These are phyloP conservation scores for Chlamydomonas sp. DNA, from an alignment of 139 green algal species.

Conservation along the genomic window DNA sequence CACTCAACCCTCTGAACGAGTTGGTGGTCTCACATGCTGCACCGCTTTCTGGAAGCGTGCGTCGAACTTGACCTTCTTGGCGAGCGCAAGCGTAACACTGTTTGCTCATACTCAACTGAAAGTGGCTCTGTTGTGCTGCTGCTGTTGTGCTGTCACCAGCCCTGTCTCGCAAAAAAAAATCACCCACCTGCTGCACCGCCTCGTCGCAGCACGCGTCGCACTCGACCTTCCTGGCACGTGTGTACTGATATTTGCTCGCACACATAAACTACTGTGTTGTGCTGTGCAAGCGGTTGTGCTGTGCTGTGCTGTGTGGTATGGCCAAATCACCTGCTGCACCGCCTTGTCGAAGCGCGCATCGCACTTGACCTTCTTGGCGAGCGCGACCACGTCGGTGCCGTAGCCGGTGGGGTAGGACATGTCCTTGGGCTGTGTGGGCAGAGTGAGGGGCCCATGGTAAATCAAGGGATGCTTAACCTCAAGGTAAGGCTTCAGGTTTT, in stretches of 20 bases:
- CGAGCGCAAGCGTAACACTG: neutral
- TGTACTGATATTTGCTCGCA: too few species aligned
- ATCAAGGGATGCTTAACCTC: too few species aligned
- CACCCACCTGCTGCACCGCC: slow-evolving; percentile 2
- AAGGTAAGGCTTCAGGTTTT: too few species aligned
- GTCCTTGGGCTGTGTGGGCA: too few species aligned
- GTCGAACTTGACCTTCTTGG: slow-evolving; percentile 11
- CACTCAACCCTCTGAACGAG: too few species aligned
- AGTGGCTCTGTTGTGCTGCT: neutral
- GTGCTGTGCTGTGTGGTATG: neutral
- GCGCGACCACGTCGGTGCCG: neutral
- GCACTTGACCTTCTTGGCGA: slow-evolving; percentile 12
- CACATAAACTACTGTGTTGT: too few species aligned
- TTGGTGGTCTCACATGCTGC: slow-evolving; percentile 19
- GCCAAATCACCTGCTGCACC: neutral
- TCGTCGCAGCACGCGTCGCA: neutral
- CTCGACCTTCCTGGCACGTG: slow-evolving; percentile 6
- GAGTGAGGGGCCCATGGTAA: too few species aligned
- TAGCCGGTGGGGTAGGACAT: too few species aligned
- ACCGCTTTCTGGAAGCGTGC: slow-evolving; percentile 22
- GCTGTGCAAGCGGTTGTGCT: too few species aligned
- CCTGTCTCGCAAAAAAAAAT: neutral
- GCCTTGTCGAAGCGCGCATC: neutral
- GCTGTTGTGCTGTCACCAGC: too few species aligned
- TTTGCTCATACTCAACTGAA: too few species aligned